A percentile compares a stretch with the other conserved stretches of the same genome.
phyloP scores from a whole-genome alignment of 768 basidiomycete genomes.

The Daedaleopsis sinensis region DNA sequence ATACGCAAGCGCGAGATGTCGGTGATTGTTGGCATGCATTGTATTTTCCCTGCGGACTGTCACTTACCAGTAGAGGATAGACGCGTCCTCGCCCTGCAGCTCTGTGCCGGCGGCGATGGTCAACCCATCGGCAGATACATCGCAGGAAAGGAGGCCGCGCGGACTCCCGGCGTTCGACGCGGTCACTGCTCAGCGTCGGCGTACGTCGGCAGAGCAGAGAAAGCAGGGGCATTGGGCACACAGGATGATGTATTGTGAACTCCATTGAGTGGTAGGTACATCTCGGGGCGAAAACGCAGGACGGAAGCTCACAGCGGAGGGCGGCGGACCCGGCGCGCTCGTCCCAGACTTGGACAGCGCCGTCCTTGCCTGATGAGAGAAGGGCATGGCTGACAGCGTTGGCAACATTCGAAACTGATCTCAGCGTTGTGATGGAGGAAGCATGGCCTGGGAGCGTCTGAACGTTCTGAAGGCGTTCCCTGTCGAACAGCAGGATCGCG shows the following conservation, averaged over 20 bases:
- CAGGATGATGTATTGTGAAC: conserved; percentile 7
- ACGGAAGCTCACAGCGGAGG: conserved; percentile 58
- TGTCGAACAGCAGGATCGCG: conserved; percentile 69
- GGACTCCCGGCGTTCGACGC: conserved; percentile 20
- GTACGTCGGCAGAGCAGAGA: neutral
- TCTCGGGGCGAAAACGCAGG: neutral
- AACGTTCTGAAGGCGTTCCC: conserved; percentile 47
- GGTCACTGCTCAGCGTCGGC: conserved; percentile 23
- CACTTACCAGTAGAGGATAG: conserved; percentile 84
- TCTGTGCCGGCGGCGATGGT: conserved; percentile 85
- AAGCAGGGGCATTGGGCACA: neutral
- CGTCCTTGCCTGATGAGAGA: conserved; percentile 72
- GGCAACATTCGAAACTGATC: conserved; percentile 45
- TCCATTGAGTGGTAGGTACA: conserved; percentile 33
- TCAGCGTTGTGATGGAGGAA: conserved; percentile 57
- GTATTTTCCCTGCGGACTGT: neutral
- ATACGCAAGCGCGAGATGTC: neutral
- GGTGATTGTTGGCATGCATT: neutral
- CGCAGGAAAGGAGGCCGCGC: conserved; percentile 60
- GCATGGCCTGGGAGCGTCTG: conserved; percentile 60
- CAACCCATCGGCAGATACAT: conserved; percentile 68
- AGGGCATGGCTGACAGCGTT: conserved; percentile 47
- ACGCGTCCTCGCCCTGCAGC: conserved; percentile 77
- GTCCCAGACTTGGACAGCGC: conserved; percentile 77
- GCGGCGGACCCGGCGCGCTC: conserved; percentile 53